Percentiles rank a stretch among this genome's conserved stretches.
Evolutionary conservation across 768 basidiomycete species (phyloP).

Genomic region (Inosperma sp.): DNA sequence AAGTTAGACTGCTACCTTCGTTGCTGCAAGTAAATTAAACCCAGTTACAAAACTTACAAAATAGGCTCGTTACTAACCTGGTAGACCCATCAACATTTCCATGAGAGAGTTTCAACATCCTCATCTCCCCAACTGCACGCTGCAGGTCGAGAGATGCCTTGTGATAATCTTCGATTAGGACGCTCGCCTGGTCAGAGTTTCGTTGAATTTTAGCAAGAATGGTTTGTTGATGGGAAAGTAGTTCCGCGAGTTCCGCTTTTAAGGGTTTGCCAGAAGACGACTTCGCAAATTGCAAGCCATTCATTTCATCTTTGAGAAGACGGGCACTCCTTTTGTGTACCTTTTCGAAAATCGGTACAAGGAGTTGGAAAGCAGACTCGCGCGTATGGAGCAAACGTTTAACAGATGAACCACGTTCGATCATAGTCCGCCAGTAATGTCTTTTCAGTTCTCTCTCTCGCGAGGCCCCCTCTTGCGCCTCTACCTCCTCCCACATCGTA

Average conservation of each 20-base stretch:
- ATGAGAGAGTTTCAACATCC: no score
- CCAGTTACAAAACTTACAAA: no score
- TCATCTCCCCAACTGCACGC: constrained; percentile 3
- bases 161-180: constrained; percentile 1
- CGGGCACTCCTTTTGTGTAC: constrained; percentile 12
- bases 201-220: not conserved
- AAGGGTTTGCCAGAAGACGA: constrained; percentile 23
- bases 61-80: no score
- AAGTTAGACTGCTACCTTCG: no score
- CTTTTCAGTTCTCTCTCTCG: constrained; percentile 5
- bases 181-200: not conserved
- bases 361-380: constrained; percentile 18
- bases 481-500: constrained; percentile 41
- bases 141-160: constrained; percentile 1
- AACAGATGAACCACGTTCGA: constrained; percentile 6
- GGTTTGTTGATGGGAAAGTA: constrained; percentile 1
- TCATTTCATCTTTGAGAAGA: constrained; percentile 23
- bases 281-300: constrained; percentile 21
- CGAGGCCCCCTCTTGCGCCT: not conserved
- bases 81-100: no score
- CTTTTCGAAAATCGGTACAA: constrained; percentile 16
- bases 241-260: not conserved
- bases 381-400: constrained; percentile 10
- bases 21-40: no score
- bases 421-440: constrained; percentile 16